Conservation (phyloP, 2,329 filamentous ascomycete genomes). For the Aspergillus uvarum region DNA sequence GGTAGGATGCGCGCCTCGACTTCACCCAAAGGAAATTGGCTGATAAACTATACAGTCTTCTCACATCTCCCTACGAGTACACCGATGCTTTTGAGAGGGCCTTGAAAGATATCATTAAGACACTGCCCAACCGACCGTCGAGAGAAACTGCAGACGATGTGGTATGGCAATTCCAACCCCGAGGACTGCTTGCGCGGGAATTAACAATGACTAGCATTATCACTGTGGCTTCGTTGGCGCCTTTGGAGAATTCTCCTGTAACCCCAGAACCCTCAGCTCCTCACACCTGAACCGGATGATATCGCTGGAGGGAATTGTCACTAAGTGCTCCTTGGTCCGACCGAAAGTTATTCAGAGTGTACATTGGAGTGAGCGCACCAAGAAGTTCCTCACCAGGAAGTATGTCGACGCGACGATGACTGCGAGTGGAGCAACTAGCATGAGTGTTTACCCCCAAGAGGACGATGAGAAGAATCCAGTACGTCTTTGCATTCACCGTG, state of each 20-base stretch:
- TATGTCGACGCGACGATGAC: slow-evolving; percentile 98
- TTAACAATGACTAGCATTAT: slow-evolving; percentile 53
- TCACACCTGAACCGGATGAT: slow-evolving; percentile 94
- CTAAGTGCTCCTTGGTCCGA: slow-evolving; percentile 88
- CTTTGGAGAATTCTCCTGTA: slow-evolving; percentile 93
- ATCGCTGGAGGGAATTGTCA: slow-evolving; percentile 95
- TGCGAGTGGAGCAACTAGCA: slow-evolving; percentile 76
- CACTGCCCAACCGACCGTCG: slow-evolving; percentile 71
- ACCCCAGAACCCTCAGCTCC: slow-evolving; percentile 87
- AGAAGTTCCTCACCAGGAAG: slow-evolving; percentile 83
- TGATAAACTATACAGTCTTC: slow-evolving; percentile 51
- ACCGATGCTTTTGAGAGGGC: slow-evolving; percentile 85
- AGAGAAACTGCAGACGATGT: slow-evolving; percentile 76
- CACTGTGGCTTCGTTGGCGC: slow-evolving; percentile 97
- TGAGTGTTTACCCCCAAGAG: slow-evolving; percentile 90
- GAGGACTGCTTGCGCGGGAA: neutral
- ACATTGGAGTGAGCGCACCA: slow-evolving; percentile 86
- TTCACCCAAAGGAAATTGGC: neutral
- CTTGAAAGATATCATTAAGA: slow-evolving; percentile 82
- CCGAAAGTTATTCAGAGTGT: slow-evolving; percentile 98
- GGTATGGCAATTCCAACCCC: slow-evolving; percentile 40
- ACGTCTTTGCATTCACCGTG: slow-evolving; percentile 21
- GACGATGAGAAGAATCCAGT: slow-evolving; percentile 87
- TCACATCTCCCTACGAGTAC: slow-evolving; percentile 86
- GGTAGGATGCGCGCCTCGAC: slow-evolving; percentile 36